Base-by-base conservation (phyloP, 495 filamentous ascomycete species). In the Talaromyces adpressus region DNA sequence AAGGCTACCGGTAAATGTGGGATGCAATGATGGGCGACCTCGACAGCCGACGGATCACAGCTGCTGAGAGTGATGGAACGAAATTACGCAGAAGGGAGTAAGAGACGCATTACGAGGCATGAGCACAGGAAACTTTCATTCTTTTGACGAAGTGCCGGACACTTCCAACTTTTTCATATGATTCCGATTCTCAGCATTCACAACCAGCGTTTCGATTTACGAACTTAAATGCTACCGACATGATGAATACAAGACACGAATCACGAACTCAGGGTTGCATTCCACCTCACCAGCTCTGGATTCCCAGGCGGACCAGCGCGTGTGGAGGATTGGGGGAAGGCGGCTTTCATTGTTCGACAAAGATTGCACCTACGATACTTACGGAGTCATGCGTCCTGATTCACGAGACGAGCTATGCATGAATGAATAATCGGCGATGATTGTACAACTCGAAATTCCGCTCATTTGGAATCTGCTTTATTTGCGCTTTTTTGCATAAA, bases 401-500 rank as follows among this genome's bases (percentile, higher is more conserved):
- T 61, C 59, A 29, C 36, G 59, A 53, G 45, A 62, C 16, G 27
- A 62, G 45, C 27, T 36, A 62, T 62, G 29, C 41, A 62, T 62
- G 23, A 47, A 45, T 45, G 41, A 47, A 51, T 14, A 47, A 51
- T 41, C 47, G 25, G 41, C 29, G 45, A 62, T 47, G 60, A 62
- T 51, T 62, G 60, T 36, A 52, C 47, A 32, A 53, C 41, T 62
- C 14, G 51, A 22, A 23, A 32, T 47, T 36, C 25, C 45, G n/a
- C 34, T 59, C 34, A 45, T 22, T 60, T 23, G 20, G 30, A 22
- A 18, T 62, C 45, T 51, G 25, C 16, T 62, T 61, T 64, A 63
- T 8, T 66, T 58, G 51, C 67, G 62, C 18, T 66, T 63, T 25
- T 71, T 71, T 64, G 60, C 60, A 62, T 62, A 39, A 8, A 62